Conservation (phyloP, 2,329 filamentous ascomycete species). For the Talaromyces sp. region DNA sequence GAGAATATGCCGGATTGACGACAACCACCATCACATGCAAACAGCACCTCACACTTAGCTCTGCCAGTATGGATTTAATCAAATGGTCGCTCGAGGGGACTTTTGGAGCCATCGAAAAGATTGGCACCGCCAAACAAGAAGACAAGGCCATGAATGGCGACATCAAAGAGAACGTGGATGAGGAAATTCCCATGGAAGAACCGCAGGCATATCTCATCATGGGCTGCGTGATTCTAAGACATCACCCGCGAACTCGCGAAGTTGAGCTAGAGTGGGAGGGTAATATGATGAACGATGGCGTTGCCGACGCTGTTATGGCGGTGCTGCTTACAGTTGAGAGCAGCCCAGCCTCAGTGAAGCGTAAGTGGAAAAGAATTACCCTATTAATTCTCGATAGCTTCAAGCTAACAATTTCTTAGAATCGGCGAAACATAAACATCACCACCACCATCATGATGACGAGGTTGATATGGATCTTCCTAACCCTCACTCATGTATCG, state of each 20-base stretch:
- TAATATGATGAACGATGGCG: slow-evolving; percentile 95
- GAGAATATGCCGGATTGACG: slow-evolving; percentile 94
- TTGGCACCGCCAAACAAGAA: slow-evolving; percentile 32
- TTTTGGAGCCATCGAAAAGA: slow-evolving; percentile 77
- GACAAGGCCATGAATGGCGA: slow-evolving; percentile 37
- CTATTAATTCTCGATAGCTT: background rate
- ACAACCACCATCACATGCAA: slow-evolving; percentile 93
- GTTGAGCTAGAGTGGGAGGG: slow-evolving; percentile 96
- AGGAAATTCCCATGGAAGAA: slow-evolving; percentile 45
- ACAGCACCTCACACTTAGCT: slow-evolving; percentile 83
- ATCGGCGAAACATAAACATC: slow-evolving; percentile 63
- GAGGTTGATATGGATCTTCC: slow-evolving; percentile 44
- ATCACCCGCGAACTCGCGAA: slow-evolving; percentile 70
- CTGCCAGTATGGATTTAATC: slow-evolving; percentile 87
- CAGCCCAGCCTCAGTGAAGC: slow-evolving; percentile 91
- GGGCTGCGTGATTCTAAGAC: slow-evolving; percentile 85
- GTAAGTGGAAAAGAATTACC: slow-evolving; percentile 51
- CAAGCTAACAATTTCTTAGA: slow-evolving; percentile 45
- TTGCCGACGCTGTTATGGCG: slow-evolving; percentile 95
- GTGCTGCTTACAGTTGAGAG: slow-evolving; percentile 90
- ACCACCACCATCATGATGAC: slow-evolving; percentile 47
- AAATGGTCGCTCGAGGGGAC: slow-evolving; percentile 93
- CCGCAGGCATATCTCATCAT: slow-evolving; percentile 68
- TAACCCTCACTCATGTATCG: slow-evolving; percentile 75
- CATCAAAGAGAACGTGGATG: slow-evolving; percentile 50